Percentiles rank a stretch among this genome's conserved stretches.
These are phyloP conservation scores for Seiridium cupressi DNA, from an alignment of 2,329 filamentous ascomycete genomes.

Conservation along the genomic window DNA sequence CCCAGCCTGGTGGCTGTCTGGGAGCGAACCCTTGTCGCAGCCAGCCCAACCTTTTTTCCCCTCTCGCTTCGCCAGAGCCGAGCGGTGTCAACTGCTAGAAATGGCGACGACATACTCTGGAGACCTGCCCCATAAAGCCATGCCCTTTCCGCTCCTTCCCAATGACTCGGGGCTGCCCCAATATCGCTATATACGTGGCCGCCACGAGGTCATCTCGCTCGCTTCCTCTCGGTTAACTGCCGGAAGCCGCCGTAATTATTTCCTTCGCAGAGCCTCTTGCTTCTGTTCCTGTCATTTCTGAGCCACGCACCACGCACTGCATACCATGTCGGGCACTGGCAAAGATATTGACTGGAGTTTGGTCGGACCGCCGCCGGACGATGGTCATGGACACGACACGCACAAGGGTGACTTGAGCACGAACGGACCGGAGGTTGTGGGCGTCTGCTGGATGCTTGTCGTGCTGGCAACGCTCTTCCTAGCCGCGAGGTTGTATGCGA, in stretches of 20 bases:
- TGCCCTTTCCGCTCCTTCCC: background rate
- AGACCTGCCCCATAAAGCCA: constrained; percentile 7
- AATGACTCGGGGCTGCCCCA: background rate
- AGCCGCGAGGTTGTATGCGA: background rate
- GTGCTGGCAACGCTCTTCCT: background rate
- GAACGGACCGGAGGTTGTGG: constrained; percentile 1
- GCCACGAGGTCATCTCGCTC: constrained; percentile 1
- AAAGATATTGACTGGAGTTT: background rate
- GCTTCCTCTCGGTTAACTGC: background rate
- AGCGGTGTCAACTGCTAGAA: background rate
- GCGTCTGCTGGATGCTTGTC: constrained; percentile 2
- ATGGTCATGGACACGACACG: constrained; percentile 2
- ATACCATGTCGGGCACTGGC: background rate
- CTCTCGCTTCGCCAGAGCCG: background rate
- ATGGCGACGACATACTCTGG: background rate
- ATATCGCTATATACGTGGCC: background rate
- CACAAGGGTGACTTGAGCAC: constrained; percentile 4
- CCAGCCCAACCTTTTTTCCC: background rate
- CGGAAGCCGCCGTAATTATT: background rate
- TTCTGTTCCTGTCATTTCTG: background rate
- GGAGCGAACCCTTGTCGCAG: too few relatives aligned
- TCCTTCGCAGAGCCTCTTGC: background rate
- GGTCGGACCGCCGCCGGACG: constrained; percentile 1
- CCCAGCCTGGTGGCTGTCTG: background rate
- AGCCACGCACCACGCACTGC: background rate